Evolutionary conservation across 2,329 filamentous ascomycete species (phyloP).

Genomic region (Hypoxylon rubiginosum): DNA sequence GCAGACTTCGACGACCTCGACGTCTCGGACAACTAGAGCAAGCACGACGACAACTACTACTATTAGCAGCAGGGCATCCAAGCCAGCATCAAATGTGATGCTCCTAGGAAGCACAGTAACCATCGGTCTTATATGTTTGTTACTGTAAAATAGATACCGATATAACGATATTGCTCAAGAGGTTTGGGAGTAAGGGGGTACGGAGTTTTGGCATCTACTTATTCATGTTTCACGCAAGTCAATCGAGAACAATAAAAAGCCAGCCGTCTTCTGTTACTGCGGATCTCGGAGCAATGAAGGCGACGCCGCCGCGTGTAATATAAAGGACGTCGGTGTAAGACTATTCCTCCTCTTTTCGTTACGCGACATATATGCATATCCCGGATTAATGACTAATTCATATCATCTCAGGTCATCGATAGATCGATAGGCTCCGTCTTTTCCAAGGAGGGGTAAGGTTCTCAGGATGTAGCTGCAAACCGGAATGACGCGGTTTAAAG

Average conservation of each 20-base stretch:
- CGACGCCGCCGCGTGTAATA: background rate
- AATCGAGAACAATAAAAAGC: background rate
- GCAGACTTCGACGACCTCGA: slow-evolving; percentile 8
- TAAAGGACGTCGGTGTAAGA: background rate
- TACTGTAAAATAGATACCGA: slow-evolving; percentile 16
- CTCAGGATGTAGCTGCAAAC: background rate
- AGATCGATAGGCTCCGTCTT: background rate
- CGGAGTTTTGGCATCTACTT: background rate
- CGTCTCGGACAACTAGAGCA: slow-evolving; percentile 1
- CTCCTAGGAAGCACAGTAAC: slow-evolving; percentile 5
- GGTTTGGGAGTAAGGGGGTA: background rate
- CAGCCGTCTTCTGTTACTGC: background rate
- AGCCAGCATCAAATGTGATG: background rate
- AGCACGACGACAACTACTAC: slow-evolving; percentile 19
- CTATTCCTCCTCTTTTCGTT: too few species aligned
- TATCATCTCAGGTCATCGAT: background rate
- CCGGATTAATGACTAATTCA: background rate
- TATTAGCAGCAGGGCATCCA: background rate
- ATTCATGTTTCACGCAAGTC: background rate
- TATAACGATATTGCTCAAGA: background rate
- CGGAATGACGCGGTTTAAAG: background rate
- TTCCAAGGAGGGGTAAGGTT: background rate
- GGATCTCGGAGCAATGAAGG: background rate
- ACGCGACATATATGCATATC: background rate
- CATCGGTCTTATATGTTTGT: slow-evolving; percentile 1